Percentiles rank a stretch among this genome's conserved stretches.
Conservation (phyloP, 345 rosid genomes). For the Carallia pectinifolia region DNA sequence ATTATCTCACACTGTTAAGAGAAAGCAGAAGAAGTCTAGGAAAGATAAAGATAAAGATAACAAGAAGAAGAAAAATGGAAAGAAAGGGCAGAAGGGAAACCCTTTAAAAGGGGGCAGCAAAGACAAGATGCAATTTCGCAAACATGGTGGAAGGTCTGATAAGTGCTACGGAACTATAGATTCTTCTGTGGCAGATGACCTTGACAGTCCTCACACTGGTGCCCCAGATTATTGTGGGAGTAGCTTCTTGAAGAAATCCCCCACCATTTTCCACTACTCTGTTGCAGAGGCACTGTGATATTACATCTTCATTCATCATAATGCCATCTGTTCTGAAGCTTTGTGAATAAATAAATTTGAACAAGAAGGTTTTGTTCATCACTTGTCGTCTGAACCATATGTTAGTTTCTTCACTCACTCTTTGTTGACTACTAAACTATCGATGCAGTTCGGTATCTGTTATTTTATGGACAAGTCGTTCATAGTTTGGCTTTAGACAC, state of each 20-base stretch:
- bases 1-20: slow-evolving; percentile 53
- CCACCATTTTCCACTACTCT: slow-evolving; percentile 40
- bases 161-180: slow-evolving; percentile 25
- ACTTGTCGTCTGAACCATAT: neutral
- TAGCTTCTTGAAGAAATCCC: slow-evolving; percentile 50
- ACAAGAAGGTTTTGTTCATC: neutral
- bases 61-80: slow-evolving; percentile 53
- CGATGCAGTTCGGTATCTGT: too few relatives aligned
- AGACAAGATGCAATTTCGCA: slow-evolving; percentile 62
- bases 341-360: slow-evolving; percentile 38
- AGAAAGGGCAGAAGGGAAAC: slow-evolving; percentile 68
- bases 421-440: neutral
- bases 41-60: slow-evolving; percentile 37
- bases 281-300: slow-evolving; percentile 58
- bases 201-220: slow-evolving; percentile 31
- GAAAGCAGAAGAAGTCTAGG: slow-evolving; percentile 59
- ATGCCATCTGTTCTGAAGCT: neutral
- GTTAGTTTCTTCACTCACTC: neutral
- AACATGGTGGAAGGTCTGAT: slow-evolving; percentile 31
- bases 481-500: too few relatives aligned
- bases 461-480: too few relatives aligned
- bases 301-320: neutral
- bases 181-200: slow-evolving; percentile 22
- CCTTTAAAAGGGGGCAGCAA: slow-evolving; percentile 49
- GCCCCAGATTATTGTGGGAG: slow-evolving; percentile 59